Evolutionary conservation across 805 yeast species (phyloP).

Genomic region (Candida patagonica): DNA sequence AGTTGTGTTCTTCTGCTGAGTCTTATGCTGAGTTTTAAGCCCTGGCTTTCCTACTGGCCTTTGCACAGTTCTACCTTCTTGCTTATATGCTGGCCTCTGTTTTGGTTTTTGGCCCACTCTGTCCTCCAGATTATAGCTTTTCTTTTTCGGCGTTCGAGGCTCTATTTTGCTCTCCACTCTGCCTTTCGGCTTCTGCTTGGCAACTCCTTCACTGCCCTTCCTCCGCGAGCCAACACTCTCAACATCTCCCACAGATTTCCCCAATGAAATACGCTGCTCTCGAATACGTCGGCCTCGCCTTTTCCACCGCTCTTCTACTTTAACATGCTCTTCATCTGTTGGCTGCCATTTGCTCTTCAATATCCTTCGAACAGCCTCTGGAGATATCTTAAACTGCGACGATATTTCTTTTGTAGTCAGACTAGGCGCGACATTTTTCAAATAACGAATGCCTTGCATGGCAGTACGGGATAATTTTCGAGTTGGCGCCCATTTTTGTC

Average conservation of each 20-base stretch:
- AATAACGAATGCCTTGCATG: conserved; percentile 51
- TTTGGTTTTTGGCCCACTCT: no score
- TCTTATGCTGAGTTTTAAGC: no score
- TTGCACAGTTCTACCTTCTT: no score
- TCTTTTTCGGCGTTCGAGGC: no score
- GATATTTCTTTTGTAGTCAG: conserved; percentile 52
- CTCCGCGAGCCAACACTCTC: no score
- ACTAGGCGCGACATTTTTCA: conserved; percentile 51
- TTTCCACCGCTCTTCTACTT: conserved; percentile 43
- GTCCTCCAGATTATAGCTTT: no score
- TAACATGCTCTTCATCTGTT: conserved; percentile 39
- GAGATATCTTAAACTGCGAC: conserved; percentile 57
- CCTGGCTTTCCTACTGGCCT: no score
- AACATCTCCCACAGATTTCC: not conserved
- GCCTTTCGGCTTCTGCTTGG: no score
- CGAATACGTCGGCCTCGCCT: conserved; percentile 33
- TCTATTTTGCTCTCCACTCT: no score
- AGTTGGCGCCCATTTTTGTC: conserved; percentile 55
- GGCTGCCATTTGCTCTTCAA: conserved; percentile 73
- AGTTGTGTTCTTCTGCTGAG: no score
- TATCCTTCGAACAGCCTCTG: conserved; percentile 76
- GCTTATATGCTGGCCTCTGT: no score
- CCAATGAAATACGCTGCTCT: not conserved
- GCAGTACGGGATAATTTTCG: conserved; percentile 58
- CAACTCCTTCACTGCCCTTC: no score